Evolutionary conservation across 78 protist genomes (phyloP).

Genomic region (Dictyostelium discoideum): dicty_2.7 NC_007090.3:983501-984000

Average conservation of each 20-base stretch:
- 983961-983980: background rate
- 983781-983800: background rate
- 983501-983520: slow-evolving; percentile 35
- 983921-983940: background rate
- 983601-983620: slow-evolving; percentile 26
- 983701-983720: slow-evolving; percentile 10
- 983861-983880: background rate
- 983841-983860: background rate
- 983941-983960: background rate
- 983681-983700: slow-evolving; percentile 38
- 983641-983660: slow-evolving; percentile 53
- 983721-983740: slow-evolving; percentile 6
- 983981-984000: background rate
- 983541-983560: slow-evolving; percentile 36
- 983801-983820: background rate
- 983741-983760: background rate
- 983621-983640: slow-evolving; percentile 52
- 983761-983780: background rate
- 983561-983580: slow-evolving; percentile 59
- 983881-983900: background rate
- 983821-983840: background rate
- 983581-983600: slow-evolving; percentile 53
- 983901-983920: background rate
- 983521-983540: slow-evolving; percentile 41
- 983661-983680: slow-evolving; percentile 36